Evolutionary conservation across 192 early-diverging fungal species (phyloP), one percentile per base, ranked within the genome.

Genomic region (Backusella tuberculispora): DNA sequence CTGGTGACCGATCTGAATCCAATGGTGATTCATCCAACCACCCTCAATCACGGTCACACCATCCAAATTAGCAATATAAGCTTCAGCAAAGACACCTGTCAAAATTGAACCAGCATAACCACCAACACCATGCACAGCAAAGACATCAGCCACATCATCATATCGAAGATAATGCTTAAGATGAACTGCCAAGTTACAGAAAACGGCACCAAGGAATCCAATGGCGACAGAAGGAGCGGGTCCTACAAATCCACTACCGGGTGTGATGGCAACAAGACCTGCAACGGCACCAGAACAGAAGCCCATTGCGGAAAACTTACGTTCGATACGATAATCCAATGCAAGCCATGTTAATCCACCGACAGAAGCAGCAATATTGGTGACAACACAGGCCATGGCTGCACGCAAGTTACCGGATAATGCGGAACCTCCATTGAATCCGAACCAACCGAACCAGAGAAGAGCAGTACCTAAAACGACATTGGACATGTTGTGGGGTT

Each of bases 241-340:
- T 2, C 89, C 84, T 46, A 99, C 95, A 75, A 88, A 98, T 9
- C 96, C 98, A 17, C 94, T 90, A 40, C 86, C 95, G 0, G 98
- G 96, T 8, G 98, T 98, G 71, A 98, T 96, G 34, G 94, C 91
- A 6, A 97, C 98, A 41, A 99, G 79, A 14, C 94, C 98, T 41
- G 95, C 88, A 26, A 99, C 90, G 14, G 93, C 96, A 63, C 97
- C 97, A 14, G 95, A 96, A 84, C 97, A 99, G 82, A 95, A 97
- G 21, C 93, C 95, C 63, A 99, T 86, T 46, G 90, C 93, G 10
- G 96, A 97, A 26, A 97, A 87, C 83, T 95, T 95, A 63, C 83
- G 85, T 24, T 90, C 93, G 68, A 90, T 84, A 78, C 89, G 87
- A 79, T 92, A 95, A 80, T 97, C 95, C 24, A 92, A 78, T 13